Base-by-base conservation (phyloP, 1,139 yeast genomes). In the Candida labiduridarum region DNA sequence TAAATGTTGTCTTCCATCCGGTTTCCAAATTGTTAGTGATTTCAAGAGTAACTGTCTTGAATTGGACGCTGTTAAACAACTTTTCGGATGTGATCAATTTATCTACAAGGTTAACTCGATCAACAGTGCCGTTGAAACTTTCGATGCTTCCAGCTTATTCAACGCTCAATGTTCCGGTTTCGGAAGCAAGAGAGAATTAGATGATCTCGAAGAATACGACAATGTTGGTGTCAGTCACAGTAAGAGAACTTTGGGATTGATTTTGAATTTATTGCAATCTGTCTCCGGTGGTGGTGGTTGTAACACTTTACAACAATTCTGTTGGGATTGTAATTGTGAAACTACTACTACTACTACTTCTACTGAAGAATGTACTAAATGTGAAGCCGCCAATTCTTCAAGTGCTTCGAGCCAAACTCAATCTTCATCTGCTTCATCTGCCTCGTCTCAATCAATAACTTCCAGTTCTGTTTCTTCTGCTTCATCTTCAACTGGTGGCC, bases 11-110 rank as follows among this genome's bases (percentile, higher is more conserved):
- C 46, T 52, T 44, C 55, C 55, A 41, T 38, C 46, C 12, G 48
- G 44, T 19, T 50, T 52, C 36, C 31, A 44, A 44, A 49, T 52
- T 7, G 91, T 90, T 0, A 79, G 85, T 50, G 90, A 85, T 57
- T 77, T 74, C 27, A 71, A 91, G 51, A 89, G 89, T 11, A 91
- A 85, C 59, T 90, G 91, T 10, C 83, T 83, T 1, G 83, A 89
- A 41, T 41, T 45, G 27, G 48, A 44, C 34, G 43, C 47, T 22
- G 39, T 52, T 15, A 39, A 40, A 38, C 30, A 47, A 33, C 12
- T 45, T 29, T 49, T 52, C 29, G 54, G 52, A 25, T 14, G 36
- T 30, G 27, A 22, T n/a, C 29, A 33, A n/a, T 31, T 46, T 9
- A 15, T 29, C 16, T 47, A 47, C 45, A 49, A 47, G 43, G 40